Base-by-base conservation (phyloP, 805 yeast species). In the Cyberlindnera subsufficiens region DNA sequence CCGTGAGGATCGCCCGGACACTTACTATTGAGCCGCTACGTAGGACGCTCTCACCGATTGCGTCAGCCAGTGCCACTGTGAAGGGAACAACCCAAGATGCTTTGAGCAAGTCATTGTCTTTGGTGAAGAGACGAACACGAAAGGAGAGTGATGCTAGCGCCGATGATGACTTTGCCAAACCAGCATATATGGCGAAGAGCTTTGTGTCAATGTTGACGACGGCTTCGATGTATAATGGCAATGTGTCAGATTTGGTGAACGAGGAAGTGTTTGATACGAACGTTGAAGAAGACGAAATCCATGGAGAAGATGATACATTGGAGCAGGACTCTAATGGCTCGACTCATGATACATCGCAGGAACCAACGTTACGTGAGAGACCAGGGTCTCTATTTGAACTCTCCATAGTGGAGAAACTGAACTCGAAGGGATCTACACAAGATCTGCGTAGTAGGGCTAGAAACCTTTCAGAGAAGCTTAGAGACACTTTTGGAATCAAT, bases 161-260 rank as follows among this genome's bases (percentile, higher is more conserved):
- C 3, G 65, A 51, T 1, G 56, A 45, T 11, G 66, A 64, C 41
- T 58, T 63, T 15, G 70, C 67, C 2, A 56, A 54, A 22, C 65
- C 70, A 1, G 65, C 67, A 13, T 70, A 67, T 35, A 70, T 73
- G 59, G 74, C 78, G 15, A 69, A 68, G 50, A 74, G 79, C 35
- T 69, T 79, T 50, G 79, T 75, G 3, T 74, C 77, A 0, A 54
- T 77, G 40, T 62, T 79, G 42, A 76, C 84, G 0, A 72, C 82
- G 0, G 80, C 83, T 0, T 74, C 79, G 47, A 69, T 75, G 44
- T 75, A 72, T 53, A 50, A 44, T 15, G 59, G 59, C 10, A 51
- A 47, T 35, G 38, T 56, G 70, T 77, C 38, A 56, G 66, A 37
- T 49, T 58, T 58, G 51, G 58, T 37, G 22, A 52, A 43, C 10